Conservation (phyloP, 2,329 filamentous ascomycete species). For the Pezicula radicicola region DNA sequence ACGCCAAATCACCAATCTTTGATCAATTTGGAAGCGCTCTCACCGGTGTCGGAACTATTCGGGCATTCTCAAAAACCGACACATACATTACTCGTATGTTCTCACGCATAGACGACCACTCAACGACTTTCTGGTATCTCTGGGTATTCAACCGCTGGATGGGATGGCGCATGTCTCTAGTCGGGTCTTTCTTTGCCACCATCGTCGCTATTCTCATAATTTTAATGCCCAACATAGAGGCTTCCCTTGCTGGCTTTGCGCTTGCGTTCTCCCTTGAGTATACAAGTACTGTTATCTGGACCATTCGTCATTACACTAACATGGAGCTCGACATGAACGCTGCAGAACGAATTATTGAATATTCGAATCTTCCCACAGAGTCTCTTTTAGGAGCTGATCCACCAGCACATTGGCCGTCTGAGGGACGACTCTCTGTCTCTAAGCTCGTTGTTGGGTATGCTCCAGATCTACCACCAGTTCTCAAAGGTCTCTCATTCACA, state of each 20-base stretch:
- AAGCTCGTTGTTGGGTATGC: slow-evolving; percentile 73
- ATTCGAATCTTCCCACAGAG: slow-evolving; percentile 66
- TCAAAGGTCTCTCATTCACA: slow-evolving; percentile 66
- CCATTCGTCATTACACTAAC: slow-evolving; percentile 64
- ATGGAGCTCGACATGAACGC: slow-evolving; percentile 79
- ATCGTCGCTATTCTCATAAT: slow-evolving; percentile 65
- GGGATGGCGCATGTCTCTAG: slow-evolving; percentile 65
- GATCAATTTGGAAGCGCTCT: slow-evolving; percentile 75
- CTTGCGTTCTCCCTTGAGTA: slow-evolving; percentile 73
- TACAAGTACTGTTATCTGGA: slow-evolving; percentile 59
- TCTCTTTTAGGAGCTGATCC: slow-evolving; percentile 57
- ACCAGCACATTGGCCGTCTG: slow-evolving; percentile 71
- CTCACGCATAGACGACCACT: slow-evolving; percentile 64
- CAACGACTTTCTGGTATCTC: slow-evolving; percentile 62
- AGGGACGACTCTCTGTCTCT: slow-evolving; percentile 70
- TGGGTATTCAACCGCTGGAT: slow-evolving; percentile 78
- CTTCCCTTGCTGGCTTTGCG: slow-evolving; percentile 72
- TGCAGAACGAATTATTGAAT: slow-evolving; percentile 73
- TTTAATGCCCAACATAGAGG: slow-evolving; percentile 57
- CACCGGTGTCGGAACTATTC: slow-evolving; percentile 70
- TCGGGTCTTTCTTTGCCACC: slow-evolving; percentile 67
- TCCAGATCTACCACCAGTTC: slow-evolving; percentile 64
- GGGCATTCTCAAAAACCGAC: slow-evolving; percentile 67
- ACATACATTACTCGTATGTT: slow-evolving; percentile 71
- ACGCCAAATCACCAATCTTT: slow-evolving; percentile 74